Conservation (phyloP, 345 rosid genomes). For the Rhodomyrtus tomentosa region DNA sequence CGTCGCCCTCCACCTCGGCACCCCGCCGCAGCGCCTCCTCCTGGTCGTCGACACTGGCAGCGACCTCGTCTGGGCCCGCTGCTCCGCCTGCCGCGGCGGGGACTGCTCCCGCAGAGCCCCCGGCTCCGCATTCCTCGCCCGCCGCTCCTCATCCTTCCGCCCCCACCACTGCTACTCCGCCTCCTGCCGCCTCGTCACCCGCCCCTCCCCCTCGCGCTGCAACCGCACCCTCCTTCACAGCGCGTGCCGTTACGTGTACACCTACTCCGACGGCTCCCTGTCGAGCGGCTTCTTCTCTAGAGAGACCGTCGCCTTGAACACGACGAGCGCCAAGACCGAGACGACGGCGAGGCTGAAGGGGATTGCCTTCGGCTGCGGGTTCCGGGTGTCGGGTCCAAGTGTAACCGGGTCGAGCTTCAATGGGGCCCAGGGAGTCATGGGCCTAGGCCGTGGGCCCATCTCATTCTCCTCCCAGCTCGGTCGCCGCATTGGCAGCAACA, state of each 20-base stretch:
- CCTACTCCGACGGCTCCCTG: slow-evolving; percentile 59
- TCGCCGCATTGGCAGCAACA: slow-evolving; percentile 60
- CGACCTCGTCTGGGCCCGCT: slow-evolving; percentile 77
- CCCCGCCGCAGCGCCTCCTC: slow-evolving; percentile 67
- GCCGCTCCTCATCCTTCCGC: slow-evolving; percentile 64
- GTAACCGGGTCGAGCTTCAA: slow-evolving; percentile 53
- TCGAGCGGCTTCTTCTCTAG: slow-evolving; percentile 57
- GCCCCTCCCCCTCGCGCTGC: slow-evolving; percentile 29
- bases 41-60: slow-evolving; percentile 82
- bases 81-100: slow-evolving; percentile 70
- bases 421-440: slow-evolving; percentile 86
- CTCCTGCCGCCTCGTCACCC: slow-evolving; percentile 48
- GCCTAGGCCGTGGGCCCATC: slow-evolving; percentile 75
- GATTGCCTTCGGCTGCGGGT: slow-evolving; percentile 74
- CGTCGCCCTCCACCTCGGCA: slow-evolving; percentile 55
- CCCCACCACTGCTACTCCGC: slow-evolving; percentile 55
- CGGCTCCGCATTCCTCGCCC: slow-evolving; percentile 57
- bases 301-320: slow-evolving; percentile 49
- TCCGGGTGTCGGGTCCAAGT: slow-evolving; percentile 59
- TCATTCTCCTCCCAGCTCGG: slow-evolving; percentile 75
- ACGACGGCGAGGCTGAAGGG: slow-evolving; percentile 15
- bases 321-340: slow-evolving; percentile 28
- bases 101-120: slow-evolving; percentile 21
- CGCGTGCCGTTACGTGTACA: slow-evolving; percentile 66
- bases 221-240: slow-evolving; percentile 55